Percentiles rank a stretch among this genome's conserved stretches.
phyloP scores from a whole-genome alignment of 257 asterid genomes.

The Eucommia ulmoides region DNA sequence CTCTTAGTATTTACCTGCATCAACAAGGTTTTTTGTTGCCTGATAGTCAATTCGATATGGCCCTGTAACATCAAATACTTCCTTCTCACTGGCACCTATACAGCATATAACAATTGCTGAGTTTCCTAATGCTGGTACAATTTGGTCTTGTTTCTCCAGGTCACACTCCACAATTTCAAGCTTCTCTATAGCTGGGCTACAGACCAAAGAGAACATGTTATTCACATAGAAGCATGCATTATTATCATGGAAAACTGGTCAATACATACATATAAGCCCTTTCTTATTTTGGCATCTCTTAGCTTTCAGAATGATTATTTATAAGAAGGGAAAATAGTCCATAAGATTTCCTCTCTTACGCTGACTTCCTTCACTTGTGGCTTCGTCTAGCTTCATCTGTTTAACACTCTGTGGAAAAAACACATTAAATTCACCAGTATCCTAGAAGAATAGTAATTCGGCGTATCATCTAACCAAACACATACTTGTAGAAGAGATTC shows the following conservation, averaged over 20 bases:
- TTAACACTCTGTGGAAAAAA: slow-evolving; percentile 51
- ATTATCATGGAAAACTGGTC: no score
- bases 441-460: background rate
- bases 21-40: slow-evolving; percentile 82
- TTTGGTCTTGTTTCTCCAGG: slow-evolving; percentile 61
- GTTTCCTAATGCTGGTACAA: slow-evolving; percentile 55
- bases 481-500: slow-evolving; percentile 75
- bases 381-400: slow-evolving; percentile 50
- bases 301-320: no score
- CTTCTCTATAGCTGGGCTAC: slow-evolving; percentile 99
- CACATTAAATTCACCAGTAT: slow-evolving; percentile 9
- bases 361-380: slow-evolving; percentile 32
- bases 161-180: slow-evolving; percentile 94
- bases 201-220: slow-evolving; percentile 52
- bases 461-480: background rate
- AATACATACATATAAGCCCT: no score
- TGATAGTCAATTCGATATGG: slow-evolving; percentile 81
- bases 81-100: slow-evolving; percentile 98
- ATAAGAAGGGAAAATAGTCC: no score
- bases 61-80: slow-evolving; percentile 66
- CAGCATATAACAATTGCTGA: slow-evolving; percentile 82
- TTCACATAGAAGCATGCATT: slow-evolving; percentile 17
- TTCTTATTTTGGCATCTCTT: no score
- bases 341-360: slow-evolving; percentile 39
- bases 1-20: slow-evolving; percentile 87